Base-by-base conservation (phyloP, 2,329 filamentous ascomycete species). In the Aureobasidium sp. region DNA sequence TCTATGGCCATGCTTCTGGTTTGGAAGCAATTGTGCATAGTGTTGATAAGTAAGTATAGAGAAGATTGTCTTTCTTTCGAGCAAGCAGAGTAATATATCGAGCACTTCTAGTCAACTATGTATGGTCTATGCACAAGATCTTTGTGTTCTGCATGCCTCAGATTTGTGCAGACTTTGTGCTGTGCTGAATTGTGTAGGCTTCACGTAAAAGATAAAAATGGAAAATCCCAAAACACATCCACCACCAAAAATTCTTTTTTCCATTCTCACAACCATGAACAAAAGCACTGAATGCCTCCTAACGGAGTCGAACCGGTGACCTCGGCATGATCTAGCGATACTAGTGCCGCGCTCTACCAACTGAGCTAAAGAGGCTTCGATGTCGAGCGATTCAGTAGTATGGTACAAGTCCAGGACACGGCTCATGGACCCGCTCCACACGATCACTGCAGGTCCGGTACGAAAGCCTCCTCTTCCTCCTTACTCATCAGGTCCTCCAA, bases 271-370 rank as follows among this genome's bases (percentile, higher is more conserved):
- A 9, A 40, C 31, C 37, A 45, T n/a, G 12, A 35, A 27, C 53
- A 49, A 48, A 49, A 50, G 15, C 5, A 40, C 42, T 33, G 2
- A 8, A n/a, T 54, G 57, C 57, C 57, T n/a, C 35, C 57, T 50
- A 8, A 60, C 57, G 45, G 57, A 60, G 57, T 60, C 45, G 57
- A 60, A 60, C 57, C 45, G 57, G 45, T 8, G 57, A 60, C 57
- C 57, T 60, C 57, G 57, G 45, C 57, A 60, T 60, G 31, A 33
- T 33, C 31, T 33, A 33, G 31, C 31, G 31, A 33, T 60, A 60
- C 57, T 60, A 60, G 57, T 60, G 57, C 45, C 57, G 57, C 57
- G 57, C 57, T 60, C 57, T 60, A 60, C 57, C 57, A 60, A 60
- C 57, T 60, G 57, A 60, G 57, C 57, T 60, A 60, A 50, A 50